phyloP scores from a whole-genome alignment of 306 rosid species.

The Vicia faba region DNA sequence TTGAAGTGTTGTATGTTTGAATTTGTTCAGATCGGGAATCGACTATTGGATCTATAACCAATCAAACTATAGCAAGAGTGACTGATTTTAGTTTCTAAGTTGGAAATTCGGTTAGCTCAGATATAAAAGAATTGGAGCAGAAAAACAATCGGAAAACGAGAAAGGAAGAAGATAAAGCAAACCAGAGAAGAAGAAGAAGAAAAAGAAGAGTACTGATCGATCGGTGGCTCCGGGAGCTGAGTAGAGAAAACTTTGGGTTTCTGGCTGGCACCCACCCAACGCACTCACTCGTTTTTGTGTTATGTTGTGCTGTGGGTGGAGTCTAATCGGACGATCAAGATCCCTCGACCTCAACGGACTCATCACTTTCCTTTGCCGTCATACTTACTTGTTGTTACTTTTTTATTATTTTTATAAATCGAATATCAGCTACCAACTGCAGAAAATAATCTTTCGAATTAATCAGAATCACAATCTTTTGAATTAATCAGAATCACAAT shows the following conservation, averaged over 20 bases:
- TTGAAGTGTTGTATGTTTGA: background rate
- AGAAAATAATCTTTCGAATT: no score
- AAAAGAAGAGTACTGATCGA: background rate
- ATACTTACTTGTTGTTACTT: conserved; percentile 7
- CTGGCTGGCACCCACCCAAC: background rate
- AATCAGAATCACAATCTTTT: no score
- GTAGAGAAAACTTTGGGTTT: background rate
- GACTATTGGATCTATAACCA: conserved; percentile 38
- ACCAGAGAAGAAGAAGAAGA: no score
- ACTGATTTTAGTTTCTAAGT: no score
- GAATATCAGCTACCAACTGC: no score
- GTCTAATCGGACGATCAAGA: conserved; percentile 41
- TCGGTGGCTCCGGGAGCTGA: background rate
- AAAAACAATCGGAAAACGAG: conserved; percentile 16
- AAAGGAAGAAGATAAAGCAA: no score
- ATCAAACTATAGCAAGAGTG: background rate
- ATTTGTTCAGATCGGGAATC: conserved; percentile 41
- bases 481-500: no score
- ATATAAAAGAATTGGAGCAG: background rate
- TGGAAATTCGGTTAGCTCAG: no score
- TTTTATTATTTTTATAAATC: no score
- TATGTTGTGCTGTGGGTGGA: background rate
- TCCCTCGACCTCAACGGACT: conserved; percentile 42
- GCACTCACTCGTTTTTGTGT: background rate
- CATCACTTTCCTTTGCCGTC: conserved; percentile 44